Percentiles rank a stretch among this genome's conserved stretches.
phyloP scores from a whole-genome alignment of 768 basidiomycete genomes.

The Inosperma sp. region DNA sequence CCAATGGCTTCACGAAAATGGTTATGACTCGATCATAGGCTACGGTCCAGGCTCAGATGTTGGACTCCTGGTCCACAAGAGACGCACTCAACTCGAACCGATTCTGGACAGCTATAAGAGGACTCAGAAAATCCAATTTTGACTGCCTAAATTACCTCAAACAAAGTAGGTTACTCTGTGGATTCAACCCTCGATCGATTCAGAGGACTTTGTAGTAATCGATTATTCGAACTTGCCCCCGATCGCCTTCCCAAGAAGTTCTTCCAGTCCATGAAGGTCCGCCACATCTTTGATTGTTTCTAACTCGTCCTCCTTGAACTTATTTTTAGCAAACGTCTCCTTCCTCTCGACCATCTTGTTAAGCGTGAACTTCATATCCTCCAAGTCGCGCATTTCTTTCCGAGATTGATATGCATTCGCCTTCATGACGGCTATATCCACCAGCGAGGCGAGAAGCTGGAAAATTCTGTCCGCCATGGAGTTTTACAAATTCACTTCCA shows the following conservation, averaged over 20 bases:
- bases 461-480: neutral
- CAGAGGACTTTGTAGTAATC: too few species aligned
- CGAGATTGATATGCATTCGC: neutral
- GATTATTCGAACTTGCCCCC: neutral
- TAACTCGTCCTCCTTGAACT: neutral
- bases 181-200: too few species aligned
- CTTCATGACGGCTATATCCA: neutral
- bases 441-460: neutral
- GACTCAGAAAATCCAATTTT: neutral
- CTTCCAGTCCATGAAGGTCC: neutral
- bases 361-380: neutral
- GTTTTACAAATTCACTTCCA: neutral
- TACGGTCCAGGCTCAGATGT: neutral
- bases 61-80: neutral
- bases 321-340: neutral
- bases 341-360: neutral
- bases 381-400: neutral
- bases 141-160: too few species aligned
- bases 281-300: neutral
- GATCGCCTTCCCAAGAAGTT: neutral
- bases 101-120: slow-evolving; percentile 5
- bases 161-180: too few species aligned
- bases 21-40: neutral
- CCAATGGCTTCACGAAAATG: slow-evolving; percentile 2
- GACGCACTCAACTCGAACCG: neutral